These are phyloP conservation scores for Podosphaera xanthii DNA, from an alignment of 2,329 filamentous ascomycete genomes.

Conservation along the genomic window DNA sequence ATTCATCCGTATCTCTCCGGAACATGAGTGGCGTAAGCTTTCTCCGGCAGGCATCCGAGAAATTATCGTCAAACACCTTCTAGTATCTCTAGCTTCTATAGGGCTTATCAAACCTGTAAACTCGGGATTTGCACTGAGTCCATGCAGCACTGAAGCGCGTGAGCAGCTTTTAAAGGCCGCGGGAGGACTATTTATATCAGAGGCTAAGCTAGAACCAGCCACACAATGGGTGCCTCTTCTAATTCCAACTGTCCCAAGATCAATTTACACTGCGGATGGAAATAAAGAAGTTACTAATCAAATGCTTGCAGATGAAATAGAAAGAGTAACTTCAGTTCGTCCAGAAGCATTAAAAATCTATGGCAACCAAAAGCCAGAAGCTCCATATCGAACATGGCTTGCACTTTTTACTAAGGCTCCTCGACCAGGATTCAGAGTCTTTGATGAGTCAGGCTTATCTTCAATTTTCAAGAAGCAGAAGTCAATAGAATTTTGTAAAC, in stretches of 20 bases:
- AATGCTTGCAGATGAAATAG: too few relatives aligned
- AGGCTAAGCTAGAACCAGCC: background rate
- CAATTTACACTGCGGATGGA: background rate
- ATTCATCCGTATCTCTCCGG: background rate
- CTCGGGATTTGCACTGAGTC: background rate
- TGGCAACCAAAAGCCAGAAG: too few relatives aligned
- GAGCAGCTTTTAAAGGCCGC: background rate
- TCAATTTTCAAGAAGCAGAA: too few relatives aligned
- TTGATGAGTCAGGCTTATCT: too few relatives aligned
- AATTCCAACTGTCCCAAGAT: background rate
- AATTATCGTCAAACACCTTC: background rate
- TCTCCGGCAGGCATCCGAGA: background rate
- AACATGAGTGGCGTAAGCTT: background rate
- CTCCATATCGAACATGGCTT: too few relatives aligned
- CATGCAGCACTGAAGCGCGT: background rate
- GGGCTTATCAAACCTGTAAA: background rate
- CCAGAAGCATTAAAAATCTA: too few relatives aligned
- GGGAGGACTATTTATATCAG: background rate
- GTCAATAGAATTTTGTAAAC: too few relatives aligned
- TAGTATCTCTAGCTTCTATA: background rate
- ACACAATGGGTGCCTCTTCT: background rate
- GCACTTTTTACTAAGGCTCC: too few relatives aligned
- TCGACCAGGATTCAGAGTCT: too few relatives aligned
- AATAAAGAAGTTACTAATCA: too few relatives aligned
- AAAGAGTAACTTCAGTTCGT: too few relatives aligned